phyloP scores from a whole-genome alignment of 257 asterid species.

The Vinca minor region DNA sequence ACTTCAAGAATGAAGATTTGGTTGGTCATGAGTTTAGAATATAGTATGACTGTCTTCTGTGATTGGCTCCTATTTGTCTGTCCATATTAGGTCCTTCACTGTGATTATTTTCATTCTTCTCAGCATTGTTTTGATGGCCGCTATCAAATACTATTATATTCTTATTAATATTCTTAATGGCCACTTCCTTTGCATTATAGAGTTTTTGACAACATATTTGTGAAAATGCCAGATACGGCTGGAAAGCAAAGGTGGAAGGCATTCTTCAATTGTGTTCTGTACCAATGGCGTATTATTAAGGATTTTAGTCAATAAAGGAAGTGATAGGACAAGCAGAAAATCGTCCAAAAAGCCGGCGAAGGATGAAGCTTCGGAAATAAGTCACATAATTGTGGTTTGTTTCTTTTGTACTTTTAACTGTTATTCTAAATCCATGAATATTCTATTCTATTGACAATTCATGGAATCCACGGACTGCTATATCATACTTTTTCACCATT shows the following conservation, averaged over 20 bases:
- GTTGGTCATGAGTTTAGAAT: background rate
- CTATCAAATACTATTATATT: too few relatives aligned
- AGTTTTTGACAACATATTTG: slow-evolving; percentile 1
- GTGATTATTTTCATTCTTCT: background rate
- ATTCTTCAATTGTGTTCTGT: slow-evolving; percentile 83
- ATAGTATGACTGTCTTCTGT: background rate
- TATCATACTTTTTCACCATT: slow-evolving; percentile 6
- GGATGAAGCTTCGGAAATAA: slow-evolving; percentile 43
- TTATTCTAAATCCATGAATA: background rate
- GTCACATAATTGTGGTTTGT: slow-evolving; percentile 89
- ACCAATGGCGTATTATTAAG: slow-evolving; percentile 81
- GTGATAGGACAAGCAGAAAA: slow-evolving; percentile 25
- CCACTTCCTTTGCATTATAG: background rate
- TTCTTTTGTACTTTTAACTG: slow-evolving; percentile 17
- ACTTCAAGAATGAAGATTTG: background rate
- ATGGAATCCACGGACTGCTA: background rate
- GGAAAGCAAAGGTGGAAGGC: slow-evolving; percentile 82
- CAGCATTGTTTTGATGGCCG: too few relatives aligned
- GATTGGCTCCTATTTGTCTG: background rate
- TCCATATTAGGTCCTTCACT: background rate
- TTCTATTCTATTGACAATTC: background rate
- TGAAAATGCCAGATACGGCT: slow-evolving; percentile 61
- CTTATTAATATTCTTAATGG: background rate
- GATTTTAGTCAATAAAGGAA: slow-evolving; percentile 48
- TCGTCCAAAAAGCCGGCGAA: slow-evolving; percentile 25